phyloP scores from a whole-genome alignment of 257 asterid species.

The Asclepias syriaca region DNA sequence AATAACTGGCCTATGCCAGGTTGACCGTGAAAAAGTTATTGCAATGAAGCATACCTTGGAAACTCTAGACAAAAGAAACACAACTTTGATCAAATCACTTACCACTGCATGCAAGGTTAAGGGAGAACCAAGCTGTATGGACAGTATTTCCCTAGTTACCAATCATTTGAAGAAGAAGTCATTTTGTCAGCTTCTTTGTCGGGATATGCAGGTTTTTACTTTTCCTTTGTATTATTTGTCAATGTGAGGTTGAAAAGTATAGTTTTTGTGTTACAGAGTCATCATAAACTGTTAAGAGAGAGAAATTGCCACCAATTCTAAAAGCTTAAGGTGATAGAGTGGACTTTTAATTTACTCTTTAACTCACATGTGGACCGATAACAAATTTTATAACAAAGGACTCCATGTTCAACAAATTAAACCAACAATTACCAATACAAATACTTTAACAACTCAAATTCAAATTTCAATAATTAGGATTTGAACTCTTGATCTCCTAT shows the following conservation, averaged over 20 bases:
- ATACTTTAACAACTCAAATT: no score
- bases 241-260: no score
- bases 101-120: conserved; percentile 49
- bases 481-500: no score
- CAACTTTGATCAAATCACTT: conserved; percentile 40
- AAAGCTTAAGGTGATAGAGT: no score
- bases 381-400: no score
- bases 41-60: conserved; percentile 52
- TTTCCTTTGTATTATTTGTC: conserved; percentile 10
- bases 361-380: no score
- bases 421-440: no score
- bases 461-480: no score
- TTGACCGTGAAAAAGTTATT: conserved; percentile 35
- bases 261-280: conserved; percentile 19
- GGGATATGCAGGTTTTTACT: conserved; percentile 59
- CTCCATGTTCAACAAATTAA: no score
- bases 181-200: conserved; percentile 42
- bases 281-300: conserved; percentile 9
- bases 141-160: conserved; percentile 44
- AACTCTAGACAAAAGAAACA: conserved; percentile 44
- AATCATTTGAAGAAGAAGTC: conserved; percentile 50
- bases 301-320: no score
- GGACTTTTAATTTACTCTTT: no score
- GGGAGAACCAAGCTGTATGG: conserved; percentile 42
- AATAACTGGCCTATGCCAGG: conserved; percentile 30